phyloP scores from a whole-genome alignment of 495 filamentous ascomycete species.

The Cudoniella acicularis region DNA sequence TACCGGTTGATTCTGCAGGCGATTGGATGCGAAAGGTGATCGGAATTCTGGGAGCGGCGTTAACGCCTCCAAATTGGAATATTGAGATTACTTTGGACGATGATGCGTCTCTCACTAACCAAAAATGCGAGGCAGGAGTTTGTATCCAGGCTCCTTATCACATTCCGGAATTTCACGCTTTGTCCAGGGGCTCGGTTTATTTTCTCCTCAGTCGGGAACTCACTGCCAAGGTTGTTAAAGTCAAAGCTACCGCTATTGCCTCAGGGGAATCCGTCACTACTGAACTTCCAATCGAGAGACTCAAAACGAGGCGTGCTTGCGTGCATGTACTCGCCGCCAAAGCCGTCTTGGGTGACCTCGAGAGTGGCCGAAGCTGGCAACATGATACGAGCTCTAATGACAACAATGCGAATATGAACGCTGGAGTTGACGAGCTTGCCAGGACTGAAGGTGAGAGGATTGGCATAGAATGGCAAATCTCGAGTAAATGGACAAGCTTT shows the following conservation, averaged over 20 bases:
- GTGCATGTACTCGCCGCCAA: not conserved
- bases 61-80: constrained; percentile 26
- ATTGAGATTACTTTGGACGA: not conserved
- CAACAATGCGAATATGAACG: not conserved
- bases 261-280: not conserved
- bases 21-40: constrained; percentile 43
- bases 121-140: not conserved
- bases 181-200: too few relatives aligned
- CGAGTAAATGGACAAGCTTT: not conserved
- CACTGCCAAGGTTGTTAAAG: too few relatives aligned
- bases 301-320: not conserved
- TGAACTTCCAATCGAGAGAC: not conserved
- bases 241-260: not conserved
- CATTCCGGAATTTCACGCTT: too few relatives aligned
- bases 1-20: constrained; percentile 33
- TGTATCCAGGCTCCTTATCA: not conserved
- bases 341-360: not conserved
- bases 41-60: constrained; percentile 54
- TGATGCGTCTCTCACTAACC: not conserved
- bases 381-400: too few relatives aligned
- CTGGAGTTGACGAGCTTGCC: not conserved
- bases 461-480: not conserved
- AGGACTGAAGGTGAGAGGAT: not conserved
- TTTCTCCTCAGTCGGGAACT: too few relatives aligned
- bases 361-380: not conserved